These are phyloP conservation scores for Ottelia alismoides DNA, from an alignment of 106 monocot genomes.

Conservation along the genomic window DNA sequence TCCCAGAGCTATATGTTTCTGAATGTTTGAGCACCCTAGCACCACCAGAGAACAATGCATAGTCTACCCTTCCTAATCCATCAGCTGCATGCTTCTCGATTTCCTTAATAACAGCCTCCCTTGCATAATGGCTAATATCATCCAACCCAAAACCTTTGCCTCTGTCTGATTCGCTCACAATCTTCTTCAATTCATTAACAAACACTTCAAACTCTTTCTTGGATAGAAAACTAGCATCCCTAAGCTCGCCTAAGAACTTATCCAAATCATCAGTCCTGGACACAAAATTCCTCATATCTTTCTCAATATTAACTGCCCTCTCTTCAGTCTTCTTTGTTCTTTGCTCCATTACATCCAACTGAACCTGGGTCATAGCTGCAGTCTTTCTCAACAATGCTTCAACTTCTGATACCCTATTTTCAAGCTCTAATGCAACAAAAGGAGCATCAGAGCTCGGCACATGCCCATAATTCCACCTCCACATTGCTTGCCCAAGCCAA, in stretches of 20 bases:
- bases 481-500: constrained; percentile 37
- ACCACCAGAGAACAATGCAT: constrained; percentile 21
- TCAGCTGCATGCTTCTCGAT: constrained; percentile 32
- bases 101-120: constrained; percentile 14
- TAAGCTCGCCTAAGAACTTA: constrained; percentile 31
- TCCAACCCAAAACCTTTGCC: constrained; percentile 4
- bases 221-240: constrained; percentile 32
- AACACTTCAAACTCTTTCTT: constrained; percentile 22
- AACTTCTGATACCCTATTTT: constrained; percentile 42
- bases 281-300: constrained; percentile 43
- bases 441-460: constrained; percentile 5
- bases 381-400: constrained; percentile 47
- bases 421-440: constrained; percentile 28
- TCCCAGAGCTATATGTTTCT: constrained; percentile 20
- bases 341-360: constrained; percentile 10
- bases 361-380: constrained; percentile 48
- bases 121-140: constrained; percentile 12
- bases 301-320: constrained; percentile 15
- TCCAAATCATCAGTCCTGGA: constrained; percentile 29
- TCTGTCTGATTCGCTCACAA: neutral
- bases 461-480: constrained; percentile 22
- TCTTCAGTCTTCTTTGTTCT: constrained; percentile 41
- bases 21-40: constrained; percentile 19
- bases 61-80: constrained; percentile 22
- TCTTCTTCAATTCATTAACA: constrained; percentile 3